Percentiles rank a stretch among this genome's conserved stretches.
Evolutionary conservation across 148 eudicot genomes (phyloP).

Genomic region (Heliosperma pusillum): DNA sequence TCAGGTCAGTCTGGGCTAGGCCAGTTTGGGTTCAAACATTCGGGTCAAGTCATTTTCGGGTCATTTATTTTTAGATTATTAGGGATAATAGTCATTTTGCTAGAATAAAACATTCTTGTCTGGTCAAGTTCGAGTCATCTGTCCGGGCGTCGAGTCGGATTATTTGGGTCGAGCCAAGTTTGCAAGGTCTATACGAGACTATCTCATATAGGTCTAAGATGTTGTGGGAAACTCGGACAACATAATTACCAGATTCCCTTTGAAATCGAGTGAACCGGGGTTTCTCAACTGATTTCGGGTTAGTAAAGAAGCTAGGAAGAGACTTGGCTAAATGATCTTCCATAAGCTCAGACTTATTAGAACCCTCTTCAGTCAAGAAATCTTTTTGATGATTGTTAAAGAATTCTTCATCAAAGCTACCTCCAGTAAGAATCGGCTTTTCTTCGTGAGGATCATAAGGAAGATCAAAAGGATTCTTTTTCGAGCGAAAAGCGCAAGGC

Average conservation of each 20-base stretch:
- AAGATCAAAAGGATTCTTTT: conserved; percentile 68
- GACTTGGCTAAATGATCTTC: conserved; percentile 24
- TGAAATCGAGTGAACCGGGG: conserved; percentile 28
- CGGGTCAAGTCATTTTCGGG: no score
- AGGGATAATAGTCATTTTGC: no score
- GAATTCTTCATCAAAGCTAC: conserved; percentile 54
- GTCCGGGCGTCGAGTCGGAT: no score
- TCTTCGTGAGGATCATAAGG: conserved; percentile 86
- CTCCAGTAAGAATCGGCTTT: conserved; percentile 69
- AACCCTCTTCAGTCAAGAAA: conserved; percentile 44
- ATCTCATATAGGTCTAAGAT: no score
- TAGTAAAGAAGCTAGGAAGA: conserved; percentile 28
- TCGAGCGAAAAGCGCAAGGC: conserved; percentile 53
- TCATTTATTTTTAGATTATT: no score
- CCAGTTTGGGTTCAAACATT: no score
- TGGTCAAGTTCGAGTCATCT: no score
- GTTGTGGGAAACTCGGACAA: not conserved
- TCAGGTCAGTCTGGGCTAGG: no score
- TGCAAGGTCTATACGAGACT: no score
- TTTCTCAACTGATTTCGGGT: conserved; percentile 26
- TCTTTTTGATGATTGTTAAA: conserved; percentile 38
- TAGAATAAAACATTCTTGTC: no score
- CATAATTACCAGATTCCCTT: conserved; percentile 42
- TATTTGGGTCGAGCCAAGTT: no score
- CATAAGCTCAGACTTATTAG: conserved; percentile 29